A percentile compares a stretch with the other conserved stretches of the same genome.
Evolutionary conservation across 169 alveolate species (phyloP).

Genomic region (Hammondia hammondi): DNA sequence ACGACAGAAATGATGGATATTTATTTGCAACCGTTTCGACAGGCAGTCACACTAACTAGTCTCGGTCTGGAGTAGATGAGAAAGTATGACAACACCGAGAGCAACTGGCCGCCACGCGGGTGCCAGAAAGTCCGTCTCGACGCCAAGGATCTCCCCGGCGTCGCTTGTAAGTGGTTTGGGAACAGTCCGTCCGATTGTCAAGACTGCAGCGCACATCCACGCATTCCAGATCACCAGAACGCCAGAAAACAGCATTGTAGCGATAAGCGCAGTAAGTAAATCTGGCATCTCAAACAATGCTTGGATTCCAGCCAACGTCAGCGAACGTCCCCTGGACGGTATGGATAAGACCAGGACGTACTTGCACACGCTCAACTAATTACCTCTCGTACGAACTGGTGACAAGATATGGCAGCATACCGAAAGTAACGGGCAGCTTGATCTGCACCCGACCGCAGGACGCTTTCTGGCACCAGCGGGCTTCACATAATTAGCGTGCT

Average conservation of each 20-base stretch:
- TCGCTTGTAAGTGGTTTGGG: constrained; percentile 41
- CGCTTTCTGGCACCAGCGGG: neutral
- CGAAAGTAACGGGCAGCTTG: neutral
- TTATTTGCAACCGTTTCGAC: too few species aligned
- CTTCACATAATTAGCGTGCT: neutral
- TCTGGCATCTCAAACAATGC: constrained; percentile 52
- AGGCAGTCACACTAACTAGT: neutral
- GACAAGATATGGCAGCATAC: neutral
- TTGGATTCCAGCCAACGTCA: constrained; percentile 46
- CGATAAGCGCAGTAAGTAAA: neutral
- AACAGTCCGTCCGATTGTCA: constrained; percentile 45
- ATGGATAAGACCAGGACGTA: neutral
- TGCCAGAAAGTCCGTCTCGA: constrained; percentile 16
- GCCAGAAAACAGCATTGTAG: constrained; percentile 7
- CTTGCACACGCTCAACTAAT: too few species aligned
- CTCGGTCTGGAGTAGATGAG: constrained; percentile 42
- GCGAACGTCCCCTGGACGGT: constrained; percentile 18
- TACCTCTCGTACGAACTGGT: neutral
- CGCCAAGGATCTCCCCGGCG: constrained; percentile 30
- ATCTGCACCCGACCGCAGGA: neutral
- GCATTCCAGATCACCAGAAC: constrained; percentile 27
- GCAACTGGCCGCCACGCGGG: constrained; percentile 46
- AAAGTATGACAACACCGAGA: neutral
- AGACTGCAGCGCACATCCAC: constrained; percentile 46
- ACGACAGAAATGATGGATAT: neutral